Conservation (phyloP, 1,284 basidiomycete genomes). For the Fomitopsis pinicola region DNA sequence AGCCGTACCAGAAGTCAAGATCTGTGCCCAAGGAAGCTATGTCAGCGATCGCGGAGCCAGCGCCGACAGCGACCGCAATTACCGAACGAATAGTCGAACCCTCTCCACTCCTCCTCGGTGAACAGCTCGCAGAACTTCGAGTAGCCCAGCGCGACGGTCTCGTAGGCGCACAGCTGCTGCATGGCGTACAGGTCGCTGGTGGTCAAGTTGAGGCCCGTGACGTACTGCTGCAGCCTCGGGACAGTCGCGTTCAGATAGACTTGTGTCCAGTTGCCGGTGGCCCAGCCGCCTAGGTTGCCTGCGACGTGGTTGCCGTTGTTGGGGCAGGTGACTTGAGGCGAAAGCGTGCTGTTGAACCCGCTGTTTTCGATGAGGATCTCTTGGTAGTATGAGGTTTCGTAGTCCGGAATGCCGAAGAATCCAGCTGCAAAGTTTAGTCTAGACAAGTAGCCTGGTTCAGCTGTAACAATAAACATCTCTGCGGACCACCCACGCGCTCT, state of each 20-base stretch:
- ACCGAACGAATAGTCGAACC: slow-evolving; percentile 53
- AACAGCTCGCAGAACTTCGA: slow-evolving; percentile 50
- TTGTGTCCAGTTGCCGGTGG: slow-evolving; percentile 41
- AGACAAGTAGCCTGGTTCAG: neutral
- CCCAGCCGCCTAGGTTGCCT: slow-evolving; percentile 24
- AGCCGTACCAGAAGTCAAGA: slow-evolving; percentile 48
- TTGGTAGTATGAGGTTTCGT: slow-evolving; percentile 42
- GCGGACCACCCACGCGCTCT: slow-evolving; percentile 41
- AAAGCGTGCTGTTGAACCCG: slow-evolving; percentile 57
- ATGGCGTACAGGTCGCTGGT: slow-evolving; percentile 40
- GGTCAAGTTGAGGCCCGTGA: slow-evolving; percentile 49
- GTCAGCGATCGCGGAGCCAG: neutral
- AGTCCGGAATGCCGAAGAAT: slow-evolving; percentile 55
- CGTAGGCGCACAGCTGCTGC: slow-evolving; percentile 57
- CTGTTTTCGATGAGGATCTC: slow-evolving; percentile 47
- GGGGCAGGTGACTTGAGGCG: slow-evolving; percentile 41
- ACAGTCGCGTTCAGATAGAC: slow-evolving; percentile 51
- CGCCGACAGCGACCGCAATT: neutral
- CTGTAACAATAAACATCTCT: neutral
- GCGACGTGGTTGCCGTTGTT: slow-evolving; percentile 36
- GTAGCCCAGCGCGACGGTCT: slow-evolving; percentile 66
- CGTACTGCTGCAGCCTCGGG: slow-evolving; percentile 39
- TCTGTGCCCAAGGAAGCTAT: slow-evolving; percentile 21
- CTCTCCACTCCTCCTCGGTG: slow-evolving; percentile 63
- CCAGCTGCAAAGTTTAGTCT: slow-evolving; percentile 54